Base-by-base conservation (phyloP, 2,329 filamentous ascomycete species). In the Cladosporium oxysporum region DNA sequence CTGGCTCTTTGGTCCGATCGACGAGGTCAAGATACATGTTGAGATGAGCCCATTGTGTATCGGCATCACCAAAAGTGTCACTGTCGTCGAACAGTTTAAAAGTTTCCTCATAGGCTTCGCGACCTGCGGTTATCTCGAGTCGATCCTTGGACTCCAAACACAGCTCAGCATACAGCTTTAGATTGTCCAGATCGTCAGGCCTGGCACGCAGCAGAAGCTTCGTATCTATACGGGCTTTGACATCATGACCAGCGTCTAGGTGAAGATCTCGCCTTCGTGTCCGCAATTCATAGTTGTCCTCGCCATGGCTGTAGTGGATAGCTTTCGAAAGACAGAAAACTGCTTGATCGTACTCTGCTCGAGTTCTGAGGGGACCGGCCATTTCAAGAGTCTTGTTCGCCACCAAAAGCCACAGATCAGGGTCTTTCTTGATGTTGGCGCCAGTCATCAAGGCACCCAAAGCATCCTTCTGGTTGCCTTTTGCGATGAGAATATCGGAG, bases 21-120 rank as follows among this genome's bases (percentile, higher is more conserved):
- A 93, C 88, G 21, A 98, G 83, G 73, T 97, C 92, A 47, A 92
- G 85, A 70, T 95, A 97, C 63, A 93, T 90, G 67, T 92, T 91
- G 50, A 96, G 82, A 76, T 98, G 91, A 62, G 90, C 88, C 94
- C 94, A 99, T 58, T 83, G 82, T 31, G 82, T 79, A 3, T 76
- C 78, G 12, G 77, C 78, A 21, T 82, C 78, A 37, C 80, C 78
- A 67, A 72, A 71, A 23, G 35, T 65, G 5, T 70, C 66, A 5
- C 69, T 58, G n/a, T 73, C 69, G n/a, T 68, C 74, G 67, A 83
- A 84, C 69, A 84, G 79, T 4, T 79, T 73, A 52, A 89, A 82
- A 23, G 84, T 83, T 23, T 79, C 76, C 21, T 86, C 80, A 72
- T 87, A 89, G 1, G 71, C 67, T 29, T 73, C 68, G 18, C 71